Evolutionary conservation across 2,329 filamentous ascomycete genomes (phyloP).

Genomic region (Chrysoporthe deuterocubensis): DNA sequence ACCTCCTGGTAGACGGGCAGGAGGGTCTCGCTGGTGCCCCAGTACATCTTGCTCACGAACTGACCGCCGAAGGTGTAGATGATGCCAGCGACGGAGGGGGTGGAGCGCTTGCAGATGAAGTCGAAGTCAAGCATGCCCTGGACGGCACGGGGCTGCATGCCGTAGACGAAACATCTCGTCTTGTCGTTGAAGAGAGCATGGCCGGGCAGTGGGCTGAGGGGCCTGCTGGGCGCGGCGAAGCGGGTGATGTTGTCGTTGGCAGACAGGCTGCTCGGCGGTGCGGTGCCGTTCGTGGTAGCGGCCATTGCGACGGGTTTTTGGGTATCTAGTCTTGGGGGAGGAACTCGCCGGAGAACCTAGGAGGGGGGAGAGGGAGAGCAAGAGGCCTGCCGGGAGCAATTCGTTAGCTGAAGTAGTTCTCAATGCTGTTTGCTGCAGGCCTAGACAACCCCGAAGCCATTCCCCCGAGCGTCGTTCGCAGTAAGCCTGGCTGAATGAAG

Average conservation of each 20-base stretch:
- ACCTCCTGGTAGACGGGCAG: conserved; percentile 97
- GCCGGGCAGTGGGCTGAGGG: conserved; percentile 82
- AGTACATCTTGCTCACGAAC: conserved; percentile 99
- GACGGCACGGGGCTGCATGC: conserved; percentile 92
- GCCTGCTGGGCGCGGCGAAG: conserved; percentile 90
- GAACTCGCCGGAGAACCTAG: conserved; percentile 24
- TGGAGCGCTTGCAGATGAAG: conserved; percentile 99
- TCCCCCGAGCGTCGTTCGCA: background rate
- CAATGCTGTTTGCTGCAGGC: background rate
- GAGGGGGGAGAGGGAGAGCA: conserved; percentile 20
- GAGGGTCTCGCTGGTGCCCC: conserved; percentile 98
- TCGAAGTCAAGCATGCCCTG: conserved; percentile 98
- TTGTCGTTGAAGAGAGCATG: conserved; percentile 98
- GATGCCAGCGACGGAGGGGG: conserved; percentile 95
- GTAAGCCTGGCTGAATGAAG: background rate
- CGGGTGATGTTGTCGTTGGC: conserved; percentile 99
- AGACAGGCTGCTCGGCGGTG: conserved; percentile 53
- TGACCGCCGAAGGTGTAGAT: conserved; percentile 99
- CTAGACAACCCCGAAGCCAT: background rate
- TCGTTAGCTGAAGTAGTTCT: conserved; percentile 10
- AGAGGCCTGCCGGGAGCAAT: conserved; percentile 7
- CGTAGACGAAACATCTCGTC: conserved; percentile 99
- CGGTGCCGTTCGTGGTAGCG: conserved; percentile 55
- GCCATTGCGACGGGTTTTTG: conserved; percentile 53
- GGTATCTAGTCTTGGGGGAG: conserved; percentile 31